phyloP scores from a whole-genome alignment of 2,329 filamentous ascomycete species.

The Talaromyces albobiverticillius region DNA sequence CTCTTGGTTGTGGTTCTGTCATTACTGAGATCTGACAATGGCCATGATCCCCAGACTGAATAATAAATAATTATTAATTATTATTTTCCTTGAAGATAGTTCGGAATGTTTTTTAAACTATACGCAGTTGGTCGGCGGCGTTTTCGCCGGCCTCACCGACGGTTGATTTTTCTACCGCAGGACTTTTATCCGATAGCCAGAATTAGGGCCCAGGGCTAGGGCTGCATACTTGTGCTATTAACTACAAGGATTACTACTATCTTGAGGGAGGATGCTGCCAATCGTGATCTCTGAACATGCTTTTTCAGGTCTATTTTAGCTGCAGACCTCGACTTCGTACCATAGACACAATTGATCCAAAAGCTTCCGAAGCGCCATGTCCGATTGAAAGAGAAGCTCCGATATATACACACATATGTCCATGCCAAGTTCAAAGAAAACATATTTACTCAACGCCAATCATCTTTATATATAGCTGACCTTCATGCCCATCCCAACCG shows the following conservation, averaged over 20 bases:
- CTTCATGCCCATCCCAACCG: constrained; percentile 94
- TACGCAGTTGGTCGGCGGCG: neutral
- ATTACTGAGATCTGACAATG: neutral
- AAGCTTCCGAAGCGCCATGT: neutral
- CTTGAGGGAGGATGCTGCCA: no score
- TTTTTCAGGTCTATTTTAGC: no score
- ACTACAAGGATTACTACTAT: no score
- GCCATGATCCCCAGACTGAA: neutral
- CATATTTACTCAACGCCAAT: neutral
- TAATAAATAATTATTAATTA: neutral
- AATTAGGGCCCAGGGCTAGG: constrained; percentile 1
- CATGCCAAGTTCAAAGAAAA: neutral
- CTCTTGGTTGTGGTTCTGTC: neutral
- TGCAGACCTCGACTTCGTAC: no score
- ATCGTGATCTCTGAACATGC: no score
- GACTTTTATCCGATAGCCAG: neutral
- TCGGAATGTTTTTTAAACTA: neutral
- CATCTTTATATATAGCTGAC: constrained; percentile 79
- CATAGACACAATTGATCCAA: no score
- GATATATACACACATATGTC: neutral
- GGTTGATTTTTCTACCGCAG: neutral
- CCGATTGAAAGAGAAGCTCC: neutral
- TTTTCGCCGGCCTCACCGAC: neutral
- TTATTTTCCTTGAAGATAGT: no score
- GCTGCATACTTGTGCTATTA: no score